A percentile compares a stretch with the other conserved stretches of the same genome.
These are phyloP conservation scores for Cryptomeria japonica DNA, from an alignment of 75 land plant species.

Conservation along the genomic window DNA sequence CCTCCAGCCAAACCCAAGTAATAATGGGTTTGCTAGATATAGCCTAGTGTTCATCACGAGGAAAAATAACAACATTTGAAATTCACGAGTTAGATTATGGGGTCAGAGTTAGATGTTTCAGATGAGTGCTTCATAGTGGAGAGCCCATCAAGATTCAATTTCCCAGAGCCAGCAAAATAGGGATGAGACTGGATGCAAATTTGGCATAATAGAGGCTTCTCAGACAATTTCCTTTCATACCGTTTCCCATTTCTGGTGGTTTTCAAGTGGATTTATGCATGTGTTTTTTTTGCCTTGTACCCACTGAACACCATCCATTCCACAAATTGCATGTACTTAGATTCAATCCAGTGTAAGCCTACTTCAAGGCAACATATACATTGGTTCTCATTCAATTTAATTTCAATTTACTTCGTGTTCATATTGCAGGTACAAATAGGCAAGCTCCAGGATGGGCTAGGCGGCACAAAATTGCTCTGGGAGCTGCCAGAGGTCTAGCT, in stretches of 20 bases:
- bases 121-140: not conserved
- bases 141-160: not conserved
- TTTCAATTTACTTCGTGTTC: conserved; percentile 12
- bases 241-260: not conserved
- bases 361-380: not conserved
- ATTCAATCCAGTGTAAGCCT: not conserved
- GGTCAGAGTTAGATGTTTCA: not conserved
- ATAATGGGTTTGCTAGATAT: not conserved
- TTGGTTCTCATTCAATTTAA: not conserved
- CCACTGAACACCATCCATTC: conserved; percentile 2
- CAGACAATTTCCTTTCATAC: not conserved
- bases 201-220: not conserved
- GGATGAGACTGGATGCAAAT: not conserved
- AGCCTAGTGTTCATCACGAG: not conserved
- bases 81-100: not conserved
- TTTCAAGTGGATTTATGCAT: not conserved
- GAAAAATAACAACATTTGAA: not conserved
- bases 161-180: not conserved
- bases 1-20: not conserved
- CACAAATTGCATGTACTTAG: not conserved
- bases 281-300: not conserved
- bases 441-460: conserved; percentile 31
- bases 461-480: conserved; percentile 39
- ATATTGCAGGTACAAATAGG: conserved; percentile 30
- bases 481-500: conserved; percentile 35